Evolutionary conservation across 2,329 filamentous ascomycete species (phyloP), one percentile per base, ranked within the genome.

Genomic region (Immersiporthe knoxdaviesiana): DNA sequence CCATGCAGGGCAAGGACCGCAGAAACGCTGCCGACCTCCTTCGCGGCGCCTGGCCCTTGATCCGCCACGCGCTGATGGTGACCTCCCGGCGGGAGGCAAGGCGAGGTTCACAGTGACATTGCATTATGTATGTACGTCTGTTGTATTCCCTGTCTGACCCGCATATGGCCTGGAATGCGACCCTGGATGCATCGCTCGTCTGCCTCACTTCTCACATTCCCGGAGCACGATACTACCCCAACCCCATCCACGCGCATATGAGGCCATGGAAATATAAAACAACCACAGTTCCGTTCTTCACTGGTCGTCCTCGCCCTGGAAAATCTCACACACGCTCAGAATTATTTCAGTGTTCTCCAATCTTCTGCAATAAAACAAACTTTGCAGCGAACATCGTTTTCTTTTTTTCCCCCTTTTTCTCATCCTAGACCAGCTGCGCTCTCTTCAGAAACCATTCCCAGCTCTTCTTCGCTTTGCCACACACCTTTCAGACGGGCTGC

Each of bases 191-290:
- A 66, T 64, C 63, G 4, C 63, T 70, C 54, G 60, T 37, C 63
- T 66, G 69, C 69, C 69, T 70, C 69, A 66, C 64, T 68, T 58
- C 39, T 54, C 59, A 68, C 62, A 66, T 35, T 63, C 44, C 68
- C 30, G 66, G 62, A 63, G 12, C 56, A 63, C 66, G 63, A 66
- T 63, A 70, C 66, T 63, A 70, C 66, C 69, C 69, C 63, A 68
- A 68, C 69, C 66, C n/a, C 66, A 66, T 68, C 50, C 52, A 27
- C 63, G 41, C 66, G 63, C 63, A 68, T 47, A 58, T 58, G 52
- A 18, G n/a, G n/a, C n/a, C 35, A 37, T 27, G 14, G n/a, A 27
- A 24, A 63, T 70, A 70, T 70, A 70, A 68, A 67, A 68, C 44
- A 66, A 63, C 44, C 50, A 66, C 44, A 47, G 10, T 30, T 54